Percentiles rank a stretch among this genome's conserved stretches.
Evolutionary conservation across 192 early-diverging fungal species (phyloP).

Genomic region (Pilaira anomala): DNA sequence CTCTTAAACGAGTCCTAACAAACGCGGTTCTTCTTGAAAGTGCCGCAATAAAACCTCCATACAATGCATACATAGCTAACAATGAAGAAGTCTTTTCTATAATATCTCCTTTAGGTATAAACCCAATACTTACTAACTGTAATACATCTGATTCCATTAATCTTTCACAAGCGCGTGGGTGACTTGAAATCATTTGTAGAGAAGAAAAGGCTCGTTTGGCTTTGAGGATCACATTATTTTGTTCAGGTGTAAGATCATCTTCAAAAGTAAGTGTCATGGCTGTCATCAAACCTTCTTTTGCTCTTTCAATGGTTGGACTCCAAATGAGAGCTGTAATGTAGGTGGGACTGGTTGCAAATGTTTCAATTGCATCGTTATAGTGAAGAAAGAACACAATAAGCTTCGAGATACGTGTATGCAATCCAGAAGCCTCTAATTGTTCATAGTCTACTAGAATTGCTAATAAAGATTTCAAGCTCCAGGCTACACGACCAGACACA

Average conservation of each 20-base stretch:
- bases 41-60: conserved; percentile 7
- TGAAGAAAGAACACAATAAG: conserved; percentile 1
- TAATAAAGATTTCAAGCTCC: conserved; percentile 1
- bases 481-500: neutral
- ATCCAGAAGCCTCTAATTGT: neutral
- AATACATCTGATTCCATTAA: conserved; percentile 5
- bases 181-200: conserved; percentile 1
- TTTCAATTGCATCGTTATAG: conserved; percentile 10
- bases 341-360: neutral
- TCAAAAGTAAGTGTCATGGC: neutral
- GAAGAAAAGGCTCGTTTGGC: conserved; percentile 9
- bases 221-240: neutral
- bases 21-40: neutral
- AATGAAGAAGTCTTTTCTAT: neutral
- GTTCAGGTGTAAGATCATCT: neutral
- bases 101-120: neutral
- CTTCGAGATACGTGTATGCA: neutral
- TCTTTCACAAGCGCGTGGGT: conserved; percentile 15
- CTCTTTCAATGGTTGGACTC: conserved; percentile 12
- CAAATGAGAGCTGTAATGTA: conserved; percentile 1
- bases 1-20: conserved; percentile 8
- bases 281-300: neutral
- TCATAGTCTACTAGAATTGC: neutral
- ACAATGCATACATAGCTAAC: neutral
- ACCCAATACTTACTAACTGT: neutral